phyloP scores from a whole-genome alignment of 306 rosid species.

The Mucuna pruriens region DNA sequence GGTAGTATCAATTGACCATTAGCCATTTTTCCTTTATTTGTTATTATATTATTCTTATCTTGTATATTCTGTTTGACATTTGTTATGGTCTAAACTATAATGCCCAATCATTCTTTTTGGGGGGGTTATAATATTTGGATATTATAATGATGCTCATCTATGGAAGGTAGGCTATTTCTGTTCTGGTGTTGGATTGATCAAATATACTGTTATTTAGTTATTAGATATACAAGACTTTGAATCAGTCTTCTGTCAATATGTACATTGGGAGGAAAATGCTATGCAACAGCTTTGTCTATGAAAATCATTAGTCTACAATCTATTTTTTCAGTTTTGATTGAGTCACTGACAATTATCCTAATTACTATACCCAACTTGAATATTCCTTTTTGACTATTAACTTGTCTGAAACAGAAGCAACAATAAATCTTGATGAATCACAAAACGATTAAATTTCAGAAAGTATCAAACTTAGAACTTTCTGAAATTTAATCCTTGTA shows the following conservation, averaged over 20 bases:
- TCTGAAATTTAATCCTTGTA: slow-evolving; percentile 11
- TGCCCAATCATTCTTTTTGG: background rate
- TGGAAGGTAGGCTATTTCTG: background rate
- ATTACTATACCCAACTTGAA: slow-evolving; percentile 23
- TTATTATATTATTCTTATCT: slow-evolving; percentile 15
- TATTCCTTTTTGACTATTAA: slow-evolving; percentile 4
- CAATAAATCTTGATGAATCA: background rate
- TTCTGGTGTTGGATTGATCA: slow-evolving; percentile 17
- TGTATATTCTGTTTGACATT: background rate
- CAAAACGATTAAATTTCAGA: too few relatives aligned
- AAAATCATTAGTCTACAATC: slow-evolving; percentile 2
- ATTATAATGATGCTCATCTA: background rate
- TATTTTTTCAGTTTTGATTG: background rate
- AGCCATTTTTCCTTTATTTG: slow-evolving; percentile 27
- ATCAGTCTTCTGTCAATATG: background rate
- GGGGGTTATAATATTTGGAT: slow-evolving; percentile 17
- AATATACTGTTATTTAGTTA: background rate
- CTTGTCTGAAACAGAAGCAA: background rate
- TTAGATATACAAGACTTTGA: slow-evolving; percentile 33
- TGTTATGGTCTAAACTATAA: slow-evolving; percentile 1
- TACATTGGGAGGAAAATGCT: slow-evolving; percentile 28
- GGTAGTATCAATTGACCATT: slow-evolving; percentile 7
- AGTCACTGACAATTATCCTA: background rate
- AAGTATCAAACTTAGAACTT: slow-evolving; percentile 10
- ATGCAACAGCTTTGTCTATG: background rate